Evolutionary conservation across 2,329 filamentous ascomycete species (phyloP).

Genomic region (Thyridium curvatum): DNA sequence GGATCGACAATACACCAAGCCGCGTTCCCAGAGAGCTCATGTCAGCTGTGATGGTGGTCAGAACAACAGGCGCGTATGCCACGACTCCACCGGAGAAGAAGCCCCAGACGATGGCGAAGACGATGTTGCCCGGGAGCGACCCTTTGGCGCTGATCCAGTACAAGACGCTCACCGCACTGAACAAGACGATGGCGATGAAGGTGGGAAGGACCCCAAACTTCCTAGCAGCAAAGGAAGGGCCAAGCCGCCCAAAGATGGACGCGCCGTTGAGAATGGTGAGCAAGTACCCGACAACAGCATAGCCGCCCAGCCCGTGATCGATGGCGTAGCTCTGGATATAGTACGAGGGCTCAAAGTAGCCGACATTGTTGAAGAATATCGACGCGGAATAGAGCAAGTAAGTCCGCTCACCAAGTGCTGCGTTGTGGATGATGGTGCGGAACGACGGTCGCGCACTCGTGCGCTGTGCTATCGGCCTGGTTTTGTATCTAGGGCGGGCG

Average conservation of each 20-base stretch:
- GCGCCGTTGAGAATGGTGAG: conserved; percentile 55
- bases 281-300: conserved; percentile 52
- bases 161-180: conserved; percentile 27
- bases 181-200: conserved; percentile 24
- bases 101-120: conserved; percentile 37
- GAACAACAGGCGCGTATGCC: conserved; percentile 31
- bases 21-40: conserved; percentile 32
- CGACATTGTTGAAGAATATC: conserved; percentile 23
- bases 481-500: too few relatives aligned
- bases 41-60: conserved; percentile 34
- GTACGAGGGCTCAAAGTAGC: conserved; percentile 19
- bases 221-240: conserved; percentile 30
- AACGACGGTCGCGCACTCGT: not conserved
- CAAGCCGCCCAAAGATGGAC: conserved; percentile 43
- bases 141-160: conserved; percentile 32
- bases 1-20: conserved; percentile 33
- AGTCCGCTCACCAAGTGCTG: too few relatives aligned
- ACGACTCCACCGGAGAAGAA: conserved; percentile 39
- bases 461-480: too few relatives aligned
- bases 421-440: not conserved
- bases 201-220: conserved; percentile 33
- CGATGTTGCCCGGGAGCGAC: conserved; percentile 25
- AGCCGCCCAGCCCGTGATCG: conserved; percentile 32
- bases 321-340: conserved; percentile 49
- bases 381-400: too few relatives aligned